Evolutionary conservation across 2,329 filamentous ascomycete species (phyloP).

Genomic region (Capronia epimyces): DNA sequence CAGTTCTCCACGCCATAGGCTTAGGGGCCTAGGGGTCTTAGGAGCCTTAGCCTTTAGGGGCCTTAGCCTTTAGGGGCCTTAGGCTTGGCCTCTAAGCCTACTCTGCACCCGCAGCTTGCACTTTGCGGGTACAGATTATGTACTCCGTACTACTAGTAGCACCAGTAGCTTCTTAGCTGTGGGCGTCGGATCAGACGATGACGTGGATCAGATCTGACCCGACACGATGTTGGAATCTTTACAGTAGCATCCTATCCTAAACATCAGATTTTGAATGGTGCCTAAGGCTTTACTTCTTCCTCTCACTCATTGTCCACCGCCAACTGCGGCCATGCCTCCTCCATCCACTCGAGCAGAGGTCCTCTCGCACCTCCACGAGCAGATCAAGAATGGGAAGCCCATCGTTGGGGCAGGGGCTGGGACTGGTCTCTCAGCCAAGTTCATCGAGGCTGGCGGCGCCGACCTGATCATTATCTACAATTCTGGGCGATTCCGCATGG

Average conservation of each 20-base stretch:
- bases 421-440: constrained; percentile 63
- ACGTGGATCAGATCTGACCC: too few relatives aligned
- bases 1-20: neutral
- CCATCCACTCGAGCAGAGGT: constrained; percentile 54
- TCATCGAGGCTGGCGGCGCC: constrained; percentile 61
- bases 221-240: too few relatives aligned
- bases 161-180: too few relatives aligned
- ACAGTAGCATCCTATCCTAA: too few relatives aligned
- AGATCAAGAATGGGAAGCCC: constrained; percentile 51
- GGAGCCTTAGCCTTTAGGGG: too few relatives aligned
- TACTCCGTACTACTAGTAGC: too few relatives aligned
- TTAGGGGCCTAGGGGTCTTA: neutral
- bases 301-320: neutral
- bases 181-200: too few relatives aligned
- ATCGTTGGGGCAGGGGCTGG: constrained; percentile 65
- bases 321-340: constrained; percentile 46
- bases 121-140: too few relatives aligned
- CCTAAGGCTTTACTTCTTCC: neutral
- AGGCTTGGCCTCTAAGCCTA: too few relatives aligned
- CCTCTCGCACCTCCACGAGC: constrained; percentile 49
- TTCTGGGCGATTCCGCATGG: constrained; percentile 67
- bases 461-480: constrained; percentile 70
- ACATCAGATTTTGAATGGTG: too few relatives aligned
- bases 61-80: too few relatives aligned
- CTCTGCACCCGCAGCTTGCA: too few relatives aligned